phyloP scores from a whole-genome alignment of 768 basidiomycete genomes.

The Lactifluus hygrophoroides region DNA sequence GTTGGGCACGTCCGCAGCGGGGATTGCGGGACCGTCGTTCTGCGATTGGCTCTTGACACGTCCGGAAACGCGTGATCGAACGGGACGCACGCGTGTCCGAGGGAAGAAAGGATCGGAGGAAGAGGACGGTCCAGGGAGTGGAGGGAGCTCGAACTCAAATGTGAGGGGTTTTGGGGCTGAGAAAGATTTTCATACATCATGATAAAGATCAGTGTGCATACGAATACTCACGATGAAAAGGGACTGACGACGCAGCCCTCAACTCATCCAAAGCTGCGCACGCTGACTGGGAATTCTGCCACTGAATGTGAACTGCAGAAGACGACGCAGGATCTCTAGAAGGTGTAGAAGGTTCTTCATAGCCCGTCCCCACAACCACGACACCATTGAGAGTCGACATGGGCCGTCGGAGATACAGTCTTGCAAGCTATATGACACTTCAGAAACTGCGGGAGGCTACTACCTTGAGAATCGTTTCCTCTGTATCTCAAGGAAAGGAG shows the following conservation, averaged over 20 bases:
- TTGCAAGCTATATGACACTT: too few species aligned
- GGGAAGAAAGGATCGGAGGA: not conserved
- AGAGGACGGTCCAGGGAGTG: not conserved
- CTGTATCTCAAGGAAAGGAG: not conserved
- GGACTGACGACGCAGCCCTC: constrained; percentile 6
- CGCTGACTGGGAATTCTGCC: constrained; percentile 17
- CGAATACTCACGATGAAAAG: constrained; percentile 5
- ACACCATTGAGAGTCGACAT: constrained; percentile 13
- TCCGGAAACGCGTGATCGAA: not conserved
- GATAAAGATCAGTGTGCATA: not conserved
- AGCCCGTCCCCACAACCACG: not conserved
- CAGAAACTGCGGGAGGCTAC: too few species aligned
- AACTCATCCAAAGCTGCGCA: constrained; percentile 14
- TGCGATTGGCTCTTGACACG: constrained; percentile 7
- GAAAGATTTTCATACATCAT: not conserved
- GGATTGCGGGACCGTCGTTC: not conserved
- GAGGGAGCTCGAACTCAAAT: constrained; percentile 13
- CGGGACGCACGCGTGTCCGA: not conserved
- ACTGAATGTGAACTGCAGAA: constrained; percentile 8
- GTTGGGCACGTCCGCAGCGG: constrained; percentile 1
- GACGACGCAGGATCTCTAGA: constrained; percentile 4
- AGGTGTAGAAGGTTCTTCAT: constrained; percentile 8
- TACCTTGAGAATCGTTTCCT: not conserved
- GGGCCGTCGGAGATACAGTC: not conserved
- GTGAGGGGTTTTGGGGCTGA: constrained; percentile 10